Percentiles rank a stretch among this genome's conserved stretches.
phyloP scores from a whole-genome alignment of 1,284 basidiomycete genomes.

The Microbotryum scabiosae region DNA sequence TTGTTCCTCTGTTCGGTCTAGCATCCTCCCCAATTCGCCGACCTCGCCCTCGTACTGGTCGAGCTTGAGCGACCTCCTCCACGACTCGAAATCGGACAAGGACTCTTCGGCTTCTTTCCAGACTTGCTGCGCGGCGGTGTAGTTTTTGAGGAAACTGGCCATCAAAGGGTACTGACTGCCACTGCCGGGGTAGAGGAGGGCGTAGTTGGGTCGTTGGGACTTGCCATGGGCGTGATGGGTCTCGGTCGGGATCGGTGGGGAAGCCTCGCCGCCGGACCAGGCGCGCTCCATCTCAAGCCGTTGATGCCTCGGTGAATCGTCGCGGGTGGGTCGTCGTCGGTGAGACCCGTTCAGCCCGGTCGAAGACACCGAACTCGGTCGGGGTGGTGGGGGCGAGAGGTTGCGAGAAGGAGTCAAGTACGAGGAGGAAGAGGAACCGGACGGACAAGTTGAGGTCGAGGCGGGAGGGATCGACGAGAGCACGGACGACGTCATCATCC shows the following conservation, averaged over 20 bases:
- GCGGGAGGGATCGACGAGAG: background rate
- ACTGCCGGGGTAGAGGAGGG: slow-evolving; percentile 35
- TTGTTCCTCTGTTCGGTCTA: slow-evolving; percentile 15
- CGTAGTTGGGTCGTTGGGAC: slow-evolving; percentile 12
- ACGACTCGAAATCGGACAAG: slow-evolving; percentile 27
- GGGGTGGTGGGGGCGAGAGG: background rate
- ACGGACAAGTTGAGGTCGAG: no score
- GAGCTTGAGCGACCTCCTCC: slow-evolving; percentile 24
- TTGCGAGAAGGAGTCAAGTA: background rate
- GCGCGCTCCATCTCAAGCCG: slow-evolving; percentile 8
- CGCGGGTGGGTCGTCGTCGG: background rate
- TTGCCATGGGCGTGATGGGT: slow-evolving; percentile 11
- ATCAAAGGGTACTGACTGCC: slow-evolving; percentile 37
- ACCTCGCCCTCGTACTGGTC: slow-evolving; percentile 26
- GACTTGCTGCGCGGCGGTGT: slow-evolving; percentile 24
- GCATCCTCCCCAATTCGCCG: slow-evolving; percentile 23
- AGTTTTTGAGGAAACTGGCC: slow-evolving; percentile 29
- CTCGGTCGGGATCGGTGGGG: slow-evolving; percentile 23
- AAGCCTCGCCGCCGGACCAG: slow-evolving; percentile 13
- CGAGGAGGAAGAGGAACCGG: no score
- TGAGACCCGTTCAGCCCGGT: no score
- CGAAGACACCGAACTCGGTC: no score
- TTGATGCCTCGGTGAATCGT: slow-evolving; percentile 2
- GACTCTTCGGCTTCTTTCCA: slow-evolving; percentile 36
- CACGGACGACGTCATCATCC: background rate